Evolutionary conservation across 2,329 filamentous ascomycete genomes (phyloP).

Genomic region (Sporothrix luriei): DNA sequence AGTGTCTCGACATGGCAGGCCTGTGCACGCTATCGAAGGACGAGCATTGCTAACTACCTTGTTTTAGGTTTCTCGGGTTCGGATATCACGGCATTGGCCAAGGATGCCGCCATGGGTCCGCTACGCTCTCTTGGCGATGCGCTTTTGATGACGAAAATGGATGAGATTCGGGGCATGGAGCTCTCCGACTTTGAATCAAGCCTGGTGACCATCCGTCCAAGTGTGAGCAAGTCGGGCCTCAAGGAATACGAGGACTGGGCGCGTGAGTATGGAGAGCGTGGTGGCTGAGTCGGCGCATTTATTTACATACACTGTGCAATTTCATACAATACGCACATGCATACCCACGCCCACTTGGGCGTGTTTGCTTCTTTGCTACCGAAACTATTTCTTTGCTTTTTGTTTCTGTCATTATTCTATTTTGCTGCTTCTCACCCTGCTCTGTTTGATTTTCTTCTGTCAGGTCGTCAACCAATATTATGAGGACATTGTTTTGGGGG

Average conservation of each 20-base stretch:
- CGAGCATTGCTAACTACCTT: slow-evolving; percentile 23
- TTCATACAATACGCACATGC: slow-evolving; percentile 13
- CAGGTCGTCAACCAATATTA: not conserved
- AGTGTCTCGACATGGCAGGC: slow-evolving; percentile 37
- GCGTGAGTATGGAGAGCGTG: slow-evolving; percentile 85
- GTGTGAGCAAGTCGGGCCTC: slow-evolving; percentile 81
- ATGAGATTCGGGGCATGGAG: slow-evolving; percentile 86
- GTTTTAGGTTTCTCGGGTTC: slow-evolving; percentile 87
- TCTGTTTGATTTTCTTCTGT: not conserved
- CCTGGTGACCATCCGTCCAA: slow-evolving; percentile 81
- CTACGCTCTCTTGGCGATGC: slow-evolving; percentile 87
- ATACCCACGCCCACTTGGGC: not conserved
- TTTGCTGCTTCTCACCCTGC: not conserved
- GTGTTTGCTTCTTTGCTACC: not conserved
- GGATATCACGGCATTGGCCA: slow-evolving; percentile 93
- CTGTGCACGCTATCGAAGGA: not conserved
- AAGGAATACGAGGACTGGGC: slow-evolving; percentile 95
- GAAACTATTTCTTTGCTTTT: not conserved
- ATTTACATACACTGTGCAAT: not conserved
- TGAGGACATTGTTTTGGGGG: not conserved
- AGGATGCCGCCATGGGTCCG: slow-evolving; percentile 97
- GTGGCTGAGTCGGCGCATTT: slow-evolving; percentile 57
- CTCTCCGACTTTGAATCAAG: slow-evolving; percentile 83
- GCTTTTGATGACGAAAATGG: slow-evolving; percentile 86
- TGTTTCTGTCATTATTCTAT: not conserved